Conservation (phyloP, 148 eudicot genomes). For the Rhododendron mucronatum region DNA sequence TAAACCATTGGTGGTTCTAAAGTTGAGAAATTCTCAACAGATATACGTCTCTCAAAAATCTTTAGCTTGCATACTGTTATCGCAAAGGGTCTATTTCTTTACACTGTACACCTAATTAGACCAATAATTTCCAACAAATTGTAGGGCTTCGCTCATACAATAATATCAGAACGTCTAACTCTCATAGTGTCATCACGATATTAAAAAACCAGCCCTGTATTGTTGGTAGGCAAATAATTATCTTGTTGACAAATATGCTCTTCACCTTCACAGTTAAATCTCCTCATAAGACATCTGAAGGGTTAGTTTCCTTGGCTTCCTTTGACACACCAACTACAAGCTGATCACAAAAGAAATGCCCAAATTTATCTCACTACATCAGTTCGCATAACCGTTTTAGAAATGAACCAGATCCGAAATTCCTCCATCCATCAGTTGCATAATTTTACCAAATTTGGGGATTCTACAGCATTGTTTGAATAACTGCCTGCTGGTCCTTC, state of each 20-base stretch:
- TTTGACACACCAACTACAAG: neutral
- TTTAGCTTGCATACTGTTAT: neutral
- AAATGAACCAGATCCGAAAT: neutral
- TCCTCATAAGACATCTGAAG: neutral
- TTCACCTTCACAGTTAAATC: neutral
- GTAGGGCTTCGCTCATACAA: neutral
- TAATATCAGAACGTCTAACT: neutral
- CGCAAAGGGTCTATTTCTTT: neutral
- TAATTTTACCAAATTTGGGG: neutral
- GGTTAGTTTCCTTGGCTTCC: neutral
- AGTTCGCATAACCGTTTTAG: neutral
- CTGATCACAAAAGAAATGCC: neutral
- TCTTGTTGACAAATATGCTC: neutral
- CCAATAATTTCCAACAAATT: neutral
- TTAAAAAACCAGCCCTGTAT: neutral
- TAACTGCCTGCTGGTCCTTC: neutral
- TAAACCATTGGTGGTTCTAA: neutral
- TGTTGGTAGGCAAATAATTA: neutral
- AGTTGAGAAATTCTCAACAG: neutral
- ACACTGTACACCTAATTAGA: neutral
- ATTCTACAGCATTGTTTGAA: neutral
- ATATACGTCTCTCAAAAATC: neutral
- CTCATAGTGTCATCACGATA: neutral
- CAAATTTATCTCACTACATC: neutral
- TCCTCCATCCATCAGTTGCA: neutral